phyloP scores from a whole-genome alignment of 177 flowering plant genomes.

The Vitis hybrid region DNA sequence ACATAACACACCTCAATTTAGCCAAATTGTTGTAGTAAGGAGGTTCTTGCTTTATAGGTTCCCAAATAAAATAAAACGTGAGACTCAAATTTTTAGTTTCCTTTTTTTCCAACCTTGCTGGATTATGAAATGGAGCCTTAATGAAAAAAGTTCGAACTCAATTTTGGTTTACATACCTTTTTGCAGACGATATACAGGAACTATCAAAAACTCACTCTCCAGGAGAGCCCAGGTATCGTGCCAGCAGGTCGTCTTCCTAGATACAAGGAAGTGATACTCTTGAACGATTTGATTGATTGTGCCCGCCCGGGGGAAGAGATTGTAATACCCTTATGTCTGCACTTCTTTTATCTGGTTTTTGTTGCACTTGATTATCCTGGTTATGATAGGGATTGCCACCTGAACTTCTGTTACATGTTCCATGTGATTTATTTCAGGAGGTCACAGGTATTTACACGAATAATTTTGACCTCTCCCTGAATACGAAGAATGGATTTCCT shows the following conservation, averaged over 20 bases:
- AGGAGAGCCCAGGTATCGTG: slow-evolving; percentile 97
- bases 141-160: too few species aligned
- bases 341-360: too few species aligned
- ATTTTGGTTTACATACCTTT: slow-evolving; percentile 10
- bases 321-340: slow-evolving; percentile 29
- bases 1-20: too few species aligned
- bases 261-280: slow-evolving; percentile 94
- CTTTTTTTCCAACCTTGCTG: too few species aligned
- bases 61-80: too few species aligned
- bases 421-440: slow-evolving; percentile 51
- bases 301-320: slow-evolving; percentile 99
- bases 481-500: slow-evolving; percentile 98
- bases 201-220: slow-evolving; percentile 91
- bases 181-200: slow-evolving; percentile 92
- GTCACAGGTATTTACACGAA: slow-evolving; percentile 94
- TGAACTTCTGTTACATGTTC: neutral
- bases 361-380: slow-evolving; percentile 3
- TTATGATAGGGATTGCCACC: neutral
- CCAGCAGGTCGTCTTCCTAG: slow-evolving; percentile 97
- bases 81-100: too few species aligned
- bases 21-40: too few species aligned
- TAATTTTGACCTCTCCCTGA: slow-evolving; percentile 88
- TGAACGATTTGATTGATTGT: slow-evolving; percentile 96
- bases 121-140: too few species aligned
- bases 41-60: too few species aligned